Evolutionary conservation across 306 rosid genomes (phyloP), one percentile per base, ranked within the genome.

Genomic region (Vigna reflexopilosa): DNA sequence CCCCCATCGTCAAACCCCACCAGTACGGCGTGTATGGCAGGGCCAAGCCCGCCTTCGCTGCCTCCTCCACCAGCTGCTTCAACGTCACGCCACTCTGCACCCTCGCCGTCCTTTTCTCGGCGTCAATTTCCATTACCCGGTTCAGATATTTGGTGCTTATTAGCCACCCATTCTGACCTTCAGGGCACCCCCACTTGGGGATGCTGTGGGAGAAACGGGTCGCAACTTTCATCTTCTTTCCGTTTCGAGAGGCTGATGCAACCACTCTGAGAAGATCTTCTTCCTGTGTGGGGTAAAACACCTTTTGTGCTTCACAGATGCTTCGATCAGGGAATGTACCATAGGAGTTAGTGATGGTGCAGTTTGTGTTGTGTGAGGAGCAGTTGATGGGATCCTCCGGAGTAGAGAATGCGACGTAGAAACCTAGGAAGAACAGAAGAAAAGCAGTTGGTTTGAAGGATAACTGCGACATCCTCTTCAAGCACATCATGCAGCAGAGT

Each of bases 1-100:
- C 97, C 0, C 96, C 97, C 0, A 90, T 73, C 1, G 92, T 92
- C 30, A 90, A 13, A 1, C 96, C 87, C 97, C 96, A 87, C 97
- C 98, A 90, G 54, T 92, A 92, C 0, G 96, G 97, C 1, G 90
- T 36, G 34, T 86, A 77, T 2, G 93, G 90, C 80, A 91, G 17
- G 0, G 88, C 91, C 85, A 93, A 62, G 6, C 88, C 90, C 0
- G 62, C 86, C 62, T 49, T 63, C 0, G 96, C 90, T 26, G 91
- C 93, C 34, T 82, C 94, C 6, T 28, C 28, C 8, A 93, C 85
- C 0, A 90, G 15, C 51, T 88, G 72, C 85, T 77, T 86, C 64
- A 91, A 40, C 14, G 88, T 86, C 55, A 83, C 93, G 0, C 98
- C 97, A 16, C 90, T 83, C 88, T 86, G 87, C 44, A 90, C 86